Evolutionary conservation across 495 filamentous ascomycete genomes (phyloP), one percentile per base, ranked within the genome.

Genomic region (Aspergillus coremiiformis): DNA sequence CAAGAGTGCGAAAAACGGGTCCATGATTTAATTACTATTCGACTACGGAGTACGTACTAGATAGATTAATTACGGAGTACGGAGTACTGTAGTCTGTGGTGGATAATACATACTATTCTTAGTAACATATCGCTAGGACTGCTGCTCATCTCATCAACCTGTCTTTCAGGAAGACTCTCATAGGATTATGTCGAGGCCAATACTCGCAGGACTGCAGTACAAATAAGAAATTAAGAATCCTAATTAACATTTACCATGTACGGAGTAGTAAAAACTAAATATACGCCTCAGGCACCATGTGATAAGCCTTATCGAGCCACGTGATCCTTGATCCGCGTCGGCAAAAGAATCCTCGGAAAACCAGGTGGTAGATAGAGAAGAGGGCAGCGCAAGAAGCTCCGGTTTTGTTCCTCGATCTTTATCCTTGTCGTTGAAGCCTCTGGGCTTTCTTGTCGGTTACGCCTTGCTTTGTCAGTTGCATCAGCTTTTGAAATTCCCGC

Each of bases 301-400:
- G 41, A 45, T 52, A 44, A 45, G 49, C 27, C 49, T 52, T 45
- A 33, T 24, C 29, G 10, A 17, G 1, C 10, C 49, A 52, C 49
- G 49, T 52, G 49, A 35, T 22, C 26, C 26, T 12, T 26, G 47
- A 49, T 49, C 47, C 47, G 47, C 47, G 33, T 12, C n/a, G 30
- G 30, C 29, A 15, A 39, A 39, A 20, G 23, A 35, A n/a, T 20
- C 23, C 19, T n/a, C 19, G 22, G 47, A 39, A 51, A 39, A 51
- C 43, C 49, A 51, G 39, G 32, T 49, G 37, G 37, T 41, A 7
- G 11, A 41, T 1, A 41, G n/a, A 20, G 12, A 6, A 14, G 19
- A 21, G 17, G 11, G 37, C 37, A 21, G 17, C 17, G 37, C 37
- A 41, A 41, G 37, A 41, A 41, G 37, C 37, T 41, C 17, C 37